phyloP scores from a whole-genome alignment of 2,329 filamentous ascomycete genomes.

The Aspergillus udagawae region DNA sequence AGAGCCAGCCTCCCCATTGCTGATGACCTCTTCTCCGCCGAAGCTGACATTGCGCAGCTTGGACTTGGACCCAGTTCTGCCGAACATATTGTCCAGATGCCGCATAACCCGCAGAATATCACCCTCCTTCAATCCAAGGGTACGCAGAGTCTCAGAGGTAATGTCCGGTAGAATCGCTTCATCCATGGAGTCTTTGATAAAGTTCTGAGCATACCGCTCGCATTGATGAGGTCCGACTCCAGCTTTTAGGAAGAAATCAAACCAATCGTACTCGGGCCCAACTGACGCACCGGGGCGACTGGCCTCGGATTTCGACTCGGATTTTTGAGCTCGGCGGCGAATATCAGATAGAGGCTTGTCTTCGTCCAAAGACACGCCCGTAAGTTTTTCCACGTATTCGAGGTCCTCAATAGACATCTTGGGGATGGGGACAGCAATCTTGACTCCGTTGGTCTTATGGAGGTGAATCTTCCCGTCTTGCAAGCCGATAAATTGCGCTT shows the following conservation, averaged over 20 bases:
- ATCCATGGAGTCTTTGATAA: constrained; percentile 89
- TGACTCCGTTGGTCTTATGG: constrained; percentile 96
- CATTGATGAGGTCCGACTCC: constrained; percentile 90
- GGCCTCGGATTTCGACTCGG: constrained; percentile 27
- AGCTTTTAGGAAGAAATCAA: constrained; percentile 93
- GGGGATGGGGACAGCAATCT: constrained; percentile 89
- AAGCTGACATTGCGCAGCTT: constrained; percentile 55
- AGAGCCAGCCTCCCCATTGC: constrained; percentile 56
- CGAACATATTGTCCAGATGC: constrained; percentile 74
- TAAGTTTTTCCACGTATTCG: constrained; percentile 85
- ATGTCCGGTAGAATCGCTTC: constrained; percentile 90
- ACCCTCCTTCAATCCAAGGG: constrained; percentile 88
- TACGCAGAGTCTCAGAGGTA: constrained; percentile 74
- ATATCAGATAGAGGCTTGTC: constrained; percentile 90
- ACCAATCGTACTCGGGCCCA: constrained; percentile 83
- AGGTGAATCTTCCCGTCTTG: constrained; percentile 96
- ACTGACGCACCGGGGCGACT: constrained; percentile 41
- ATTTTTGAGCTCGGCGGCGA: constrained; percentile 45
- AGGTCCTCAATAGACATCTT: constrained; percentile 97
- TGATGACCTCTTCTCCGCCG: constrained; percentile 49
- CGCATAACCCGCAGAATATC: constrained; percentile 97
- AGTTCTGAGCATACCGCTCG: constrained; percentile 88
- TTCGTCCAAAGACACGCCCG: constrained; percentile 83
- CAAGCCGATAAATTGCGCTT: constrained; percentile 91
- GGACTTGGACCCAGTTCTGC: constrained; percentile 55